Conservation (phyloP, 1,139 yeast genomes). For the Saccharomyces hybrid region DNA sequence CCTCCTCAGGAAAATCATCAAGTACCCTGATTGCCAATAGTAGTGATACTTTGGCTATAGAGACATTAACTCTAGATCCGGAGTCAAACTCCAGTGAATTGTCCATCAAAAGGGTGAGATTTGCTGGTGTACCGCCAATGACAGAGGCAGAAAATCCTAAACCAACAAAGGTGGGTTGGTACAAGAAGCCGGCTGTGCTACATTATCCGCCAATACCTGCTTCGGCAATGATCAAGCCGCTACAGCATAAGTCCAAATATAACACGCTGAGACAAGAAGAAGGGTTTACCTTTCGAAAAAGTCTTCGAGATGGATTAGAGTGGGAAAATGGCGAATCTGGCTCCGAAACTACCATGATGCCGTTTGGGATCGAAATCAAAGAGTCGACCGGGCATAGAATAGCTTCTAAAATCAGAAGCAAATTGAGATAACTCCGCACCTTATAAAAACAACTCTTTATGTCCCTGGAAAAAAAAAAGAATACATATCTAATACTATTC, state of each 20-base stretch:
- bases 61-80: not conserved
- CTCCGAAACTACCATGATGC: constrained; percentile 8
- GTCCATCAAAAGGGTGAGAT: constrained; percentile 28
- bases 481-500: not conserved
- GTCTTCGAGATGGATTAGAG: constrained; percentile 20
- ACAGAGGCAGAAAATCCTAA: constrained; percentile 24
- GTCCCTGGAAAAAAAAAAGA: not conserved
- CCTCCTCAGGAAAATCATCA: not conserved
- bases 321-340: constrained; percentile 7
- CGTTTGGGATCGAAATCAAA: constrained; percentile 13
- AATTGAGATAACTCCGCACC: constrained; percentile 14
- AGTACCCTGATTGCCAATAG: not conserved
- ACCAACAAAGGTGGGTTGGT: constrained; percentile 33
- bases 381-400: constrained; percentile 17
- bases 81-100: not conserved
- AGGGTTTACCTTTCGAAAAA: constrained; percentile 30
- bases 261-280: constrained; percentile 24
- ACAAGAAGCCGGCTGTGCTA: constrained; percentile 31
- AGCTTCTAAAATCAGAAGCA: constrained; percentile 25
- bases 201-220: constrained; percentile 32
- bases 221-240: not conserved
- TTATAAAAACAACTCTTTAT: not conserved
- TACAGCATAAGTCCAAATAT: not conserved
- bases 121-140: constrained; percentile 32
- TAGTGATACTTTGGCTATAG: not conserved